Percentiles rank a stretch among this genome's conserved stretches.
Evolutionary conservation across 306 rosid species (phyloP).

Genomic region (Amphicarpaea edgeworthii): DNA sequence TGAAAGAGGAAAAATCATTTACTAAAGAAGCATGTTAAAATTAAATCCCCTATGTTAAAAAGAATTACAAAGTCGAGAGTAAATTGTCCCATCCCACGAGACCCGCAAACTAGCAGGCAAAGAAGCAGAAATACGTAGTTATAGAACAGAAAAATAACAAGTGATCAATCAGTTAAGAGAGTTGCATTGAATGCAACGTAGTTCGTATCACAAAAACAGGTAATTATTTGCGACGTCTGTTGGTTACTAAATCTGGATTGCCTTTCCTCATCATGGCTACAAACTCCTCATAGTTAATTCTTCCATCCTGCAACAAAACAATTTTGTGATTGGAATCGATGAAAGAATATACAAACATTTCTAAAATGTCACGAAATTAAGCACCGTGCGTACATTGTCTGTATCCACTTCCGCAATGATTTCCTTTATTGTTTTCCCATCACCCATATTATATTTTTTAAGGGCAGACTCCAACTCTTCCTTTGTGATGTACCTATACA

Average conservation of each 20-base stretch:
- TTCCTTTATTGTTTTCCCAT: conserved; percentile 13
- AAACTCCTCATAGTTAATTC: conserved; percentile 17
- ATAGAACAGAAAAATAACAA: background rate
- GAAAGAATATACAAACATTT: background rate
- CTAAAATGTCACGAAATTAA: too few species aligned
- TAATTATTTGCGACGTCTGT: background rate
- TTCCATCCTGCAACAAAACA: conserved; percentile 11
- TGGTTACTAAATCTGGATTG: conserved; percentile 1
- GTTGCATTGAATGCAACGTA: conserved; percentile 3
- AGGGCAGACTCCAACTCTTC: conserved; percentile 22
- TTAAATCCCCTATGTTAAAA: background rate
- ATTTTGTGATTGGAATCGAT: background rate
- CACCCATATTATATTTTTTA: conserved; percentile 18
- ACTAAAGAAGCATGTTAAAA: background rate
- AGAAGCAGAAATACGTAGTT: background rate
- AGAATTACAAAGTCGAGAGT: background rate
- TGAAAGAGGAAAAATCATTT: background rate
- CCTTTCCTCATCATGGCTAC: conserved; percentile 11
- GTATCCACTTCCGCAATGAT: conserved; percentile 11
- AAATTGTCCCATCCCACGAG: background rate
- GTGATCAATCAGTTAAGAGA: background rate
- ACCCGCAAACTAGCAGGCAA: background rate
- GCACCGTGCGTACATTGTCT: conserved; percentile 9
- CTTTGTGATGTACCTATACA: conserved; percentile 13
- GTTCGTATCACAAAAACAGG: background rate